Evolutionary conservation across 257 asterid species (phyloP), one percentile per base, ranked within the genome.

Genomic region (Przewalskia tangutica): DNA sequence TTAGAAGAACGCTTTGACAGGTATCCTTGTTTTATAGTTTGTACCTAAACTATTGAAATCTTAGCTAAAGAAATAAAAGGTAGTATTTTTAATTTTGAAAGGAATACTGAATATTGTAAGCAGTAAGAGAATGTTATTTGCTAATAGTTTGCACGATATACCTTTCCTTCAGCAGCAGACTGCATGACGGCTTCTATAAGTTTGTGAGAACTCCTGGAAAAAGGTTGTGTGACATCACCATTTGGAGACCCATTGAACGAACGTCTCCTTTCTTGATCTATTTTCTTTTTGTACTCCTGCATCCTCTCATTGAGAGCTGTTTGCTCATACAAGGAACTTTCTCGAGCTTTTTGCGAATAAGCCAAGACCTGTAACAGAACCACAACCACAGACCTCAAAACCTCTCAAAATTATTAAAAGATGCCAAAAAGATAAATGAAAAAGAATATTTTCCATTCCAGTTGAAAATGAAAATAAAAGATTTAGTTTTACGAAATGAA

Each of bases 121-220:
- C 82, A 79, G 27, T 58, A 83, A 80, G 38, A 58, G 67, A 81
- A 66, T 64, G 48, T 67, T 38, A 71, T 20, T 27, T 13, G 80
- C 79, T 13, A 50, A 48, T 23, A 48, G 14, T 73, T 42, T 58
- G 55, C 11, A 77, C 77, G 60, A 77, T 79, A 83, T 90, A 93
- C 99, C 97, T 93, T 94, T 73, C 98, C 98, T 84, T 93, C 97
- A 66, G 91, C 85, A 84, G 93, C 87, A 50, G 94, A 89, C 73
- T 91, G 93, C 97, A 93, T 92, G 82, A 91, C 95, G 8, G 94
- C 97, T 86, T 94, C 97, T 85, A 94, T 94, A 75, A 86, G 64
- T 88, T 94, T 94, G 81, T 94, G 90, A 60, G 97, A 90, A 85
- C 80, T 89, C 90, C 92, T 89, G 54, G 90, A 79, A 77, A 82